These are phyloP conservation scores for Blumeria graminis DNA, from an alignment of 2,329 filamentous ascomycete genomes.

Conservation along the genomic window DNA sequence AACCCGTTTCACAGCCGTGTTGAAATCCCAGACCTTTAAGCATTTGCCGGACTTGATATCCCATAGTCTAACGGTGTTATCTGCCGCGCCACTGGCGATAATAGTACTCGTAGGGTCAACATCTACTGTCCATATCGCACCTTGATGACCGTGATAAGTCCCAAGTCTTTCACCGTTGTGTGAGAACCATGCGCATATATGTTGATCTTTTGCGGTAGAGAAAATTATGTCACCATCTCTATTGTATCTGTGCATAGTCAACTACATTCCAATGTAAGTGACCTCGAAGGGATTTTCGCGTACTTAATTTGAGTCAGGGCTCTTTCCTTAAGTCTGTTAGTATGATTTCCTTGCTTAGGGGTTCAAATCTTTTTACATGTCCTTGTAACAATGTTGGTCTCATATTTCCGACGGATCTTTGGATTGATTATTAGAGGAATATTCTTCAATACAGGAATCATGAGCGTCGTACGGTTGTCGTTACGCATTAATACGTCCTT, in stretches of 20 bases:
- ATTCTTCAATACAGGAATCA: too few species aligned
- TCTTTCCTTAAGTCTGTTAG: constrained; percentile 37
- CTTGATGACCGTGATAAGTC: constrained; percentile 89
- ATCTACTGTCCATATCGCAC: constrained; percentile 96
- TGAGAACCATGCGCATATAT: constrained; percentile 89
- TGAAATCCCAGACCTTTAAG: constrained; percentile 95
- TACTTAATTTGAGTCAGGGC: constrained; percentile 86
- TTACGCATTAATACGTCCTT: too few species aligned
- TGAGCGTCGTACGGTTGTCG: too few species aligned
- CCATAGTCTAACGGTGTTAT: constrained; percentile 97
- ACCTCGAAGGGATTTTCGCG: constrained; percentile 10
- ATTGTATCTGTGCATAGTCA: constrained; percentile 39
- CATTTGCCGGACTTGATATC: constrained; percentile 80
- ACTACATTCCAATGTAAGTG: constrained; percentile 4
- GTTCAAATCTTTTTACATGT: constrained; percentile 34
- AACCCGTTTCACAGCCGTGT: constrained; percentile 89
- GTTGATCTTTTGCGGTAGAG: constrained; percentile 86
- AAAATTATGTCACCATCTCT: constrained; percentile 92
- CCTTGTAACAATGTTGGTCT: constrained; percentile 88
- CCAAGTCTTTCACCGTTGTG: constrained; percentile 96
- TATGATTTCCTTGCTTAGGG: background rate
- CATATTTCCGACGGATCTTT: constrained; percentile 35
- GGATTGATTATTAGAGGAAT: too few species aligned
- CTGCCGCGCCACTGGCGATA: constrained; percentile 83
- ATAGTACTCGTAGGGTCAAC: constrained; percentile 79